Evolutionary conservation across 73 alveolate species (phyloP).

Genomic region (Paramecium caudatum): DNA sequence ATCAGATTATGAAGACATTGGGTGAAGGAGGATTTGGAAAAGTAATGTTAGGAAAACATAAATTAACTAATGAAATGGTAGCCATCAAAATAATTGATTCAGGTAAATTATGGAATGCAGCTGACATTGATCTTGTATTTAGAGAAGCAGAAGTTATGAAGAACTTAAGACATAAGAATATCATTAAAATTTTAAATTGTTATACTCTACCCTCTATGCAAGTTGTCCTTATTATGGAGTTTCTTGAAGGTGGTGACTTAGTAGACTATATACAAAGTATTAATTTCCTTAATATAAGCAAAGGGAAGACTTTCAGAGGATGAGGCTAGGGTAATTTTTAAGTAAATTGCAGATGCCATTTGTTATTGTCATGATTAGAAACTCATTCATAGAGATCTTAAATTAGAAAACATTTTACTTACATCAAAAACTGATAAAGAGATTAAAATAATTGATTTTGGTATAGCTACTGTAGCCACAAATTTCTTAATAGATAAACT

Average conservation of each 20-base stretch:
- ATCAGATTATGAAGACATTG: slow-evolving; percentile 84
- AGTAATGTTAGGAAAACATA: slow-evolving; percentile 94
- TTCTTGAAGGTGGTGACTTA: slow-evolving; percentile 91
- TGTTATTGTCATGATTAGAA: slow-evolving; percentile 84
- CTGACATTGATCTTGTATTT: slow-evolving; percentile 79
- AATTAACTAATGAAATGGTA: slow-evolving; percentile 92
- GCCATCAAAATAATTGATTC: slow-evolving; percentile 92
- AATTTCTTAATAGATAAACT: slow-evolving; percentile 52
- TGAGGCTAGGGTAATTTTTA: slow-evolving; percentile 81
- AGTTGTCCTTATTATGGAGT: slow-evolving; percentile 96
- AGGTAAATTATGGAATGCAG: slow-evolving; percentile 76
- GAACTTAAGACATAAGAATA: slow-evolving; percentile 69
- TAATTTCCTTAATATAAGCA: slow-evolving; percentile 76
- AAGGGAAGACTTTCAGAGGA: slow-evolving; percentile 85
- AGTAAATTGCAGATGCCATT: slow-evolving; percentile 83
- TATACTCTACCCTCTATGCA: slow-evolving; percentile 89
- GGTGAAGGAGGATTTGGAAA: slow-evolving; percentile 99
- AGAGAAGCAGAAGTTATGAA: slow-evolving; percentile 78
- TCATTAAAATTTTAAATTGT: slow-evolving; percentile 82
- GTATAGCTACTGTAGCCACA: slow-evolving; percentile 80
- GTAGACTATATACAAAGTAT: slow-evolving; percentile 81
- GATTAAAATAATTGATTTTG: slow-evolving; percentile 97
- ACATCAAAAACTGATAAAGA: slow-evolving; percentile 83
- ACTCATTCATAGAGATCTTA: slow-evolving; percentile 91
- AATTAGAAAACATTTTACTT: slow-evolving; percentile 87